phyloP scores from a whole-genome alignment of 2,329 filamentous ascomycete species.

The Aspergillus neotritici region DNA sequence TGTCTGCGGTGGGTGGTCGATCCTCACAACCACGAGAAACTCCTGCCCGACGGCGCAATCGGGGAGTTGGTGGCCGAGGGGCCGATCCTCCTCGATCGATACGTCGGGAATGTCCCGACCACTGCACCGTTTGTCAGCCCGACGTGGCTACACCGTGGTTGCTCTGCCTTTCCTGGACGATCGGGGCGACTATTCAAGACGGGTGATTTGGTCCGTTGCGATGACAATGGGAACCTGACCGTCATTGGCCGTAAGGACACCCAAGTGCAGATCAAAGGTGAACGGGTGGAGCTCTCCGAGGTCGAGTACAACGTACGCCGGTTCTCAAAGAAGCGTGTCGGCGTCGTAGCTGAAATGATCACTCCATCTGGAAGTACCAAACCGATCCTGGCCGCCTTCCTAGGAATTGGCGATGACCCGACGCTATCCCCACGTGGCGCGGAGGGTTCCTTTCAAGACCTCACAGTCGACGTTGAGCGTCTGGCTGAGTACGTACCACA shows the following conservation, averaged over 20 bases:
- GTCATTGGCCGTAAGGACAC: constrained; percentile 30
- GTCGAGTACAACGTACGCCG: constrained; percentile 19
- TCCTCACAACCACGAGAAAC: not conserved
- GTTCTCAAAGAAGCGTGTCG: no score
- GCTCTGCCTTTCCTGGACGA: not conserved
- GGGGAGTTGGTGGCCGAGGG: not conserved
- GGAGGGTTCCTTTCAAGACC: no score
- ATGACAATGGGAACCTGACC: constrained; percentile 22
- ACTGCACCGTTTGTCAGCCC: not conserved
- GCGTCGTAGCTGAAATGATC: no score
- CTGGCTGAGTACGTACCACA: not conserved
- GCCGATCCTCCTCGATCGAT: not conserved
- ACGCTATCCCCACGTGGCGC: no score
- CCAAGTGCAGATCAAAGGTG: constrained; percentile 32
- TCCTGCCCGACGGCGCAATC: not conserved
- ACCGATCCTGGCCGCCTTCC: no score
- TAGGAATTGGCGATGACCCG: no score
- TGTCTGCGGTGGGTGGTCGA: not conserved
- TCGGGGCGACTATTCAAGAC: constrained; percentile 26
- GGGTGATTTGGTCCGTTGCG: constrained; percentile 30
- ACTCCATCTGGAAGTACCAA: no score
- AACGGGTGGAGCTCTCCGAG: constrained; percentile 31
- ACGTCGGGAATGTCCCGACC: not conserved
- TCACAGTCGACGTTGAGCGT: not conserved
- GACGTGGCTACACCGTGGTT: not conserved